phyloP scores from a whole-genome alignment of 2,329 filamentous ascomycete genomes.

The Ophiostoma ips region DNA sequence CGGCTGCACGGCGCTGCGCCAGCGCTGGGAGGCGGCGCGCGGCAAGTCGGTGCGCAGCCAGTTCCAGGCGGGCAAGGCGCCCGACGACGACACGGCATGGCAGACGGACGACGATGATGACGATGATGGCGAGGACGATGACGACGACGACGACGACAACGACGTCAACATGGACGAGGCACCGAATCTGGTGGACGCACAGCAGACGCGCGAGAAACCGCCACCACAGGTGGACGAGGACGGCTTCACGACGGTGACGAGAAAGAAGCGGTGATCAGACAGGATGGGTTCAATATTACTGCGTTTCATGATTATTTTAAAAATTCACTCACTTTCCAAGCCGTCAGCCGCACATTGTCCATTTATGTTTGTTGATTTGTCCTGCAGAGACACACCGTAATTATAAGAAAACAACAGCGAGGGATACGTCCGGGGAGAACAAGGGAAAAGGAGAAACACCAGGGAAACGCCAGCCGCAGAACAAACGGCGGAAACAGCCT shows the following conservation, averaged over 20 bases:
- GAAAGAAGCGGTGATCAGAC: conserved; percentile 47
- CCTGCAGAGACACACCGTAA: too few species aligned
- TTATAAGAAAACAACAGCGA: too few species aligned
- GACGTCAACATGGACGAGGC: conserved; percentile 57
- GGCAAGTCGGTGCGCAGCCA: conserved; percentile 41
- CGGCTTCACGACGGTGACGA: conserved; percentile 63
- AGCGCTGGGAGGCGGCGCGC: conserved; percentile 46
- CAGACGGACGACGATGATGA: conserved; percentile 40
- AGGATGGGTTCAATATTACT: background rate
- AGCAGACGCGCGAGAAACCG: conserved; percentile 42
- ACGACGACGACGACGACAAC: conserved; percentile 32
- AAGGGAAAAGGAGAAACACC: background rate
- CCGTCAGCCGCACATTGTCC: too few species aligned
- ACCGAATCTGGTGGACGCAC: conserved; percentile 32
- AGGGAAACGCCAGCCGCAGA: background rate
- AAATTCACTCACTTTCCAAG: too few species aligned
- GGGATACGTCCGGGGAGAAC: too few species aligned
- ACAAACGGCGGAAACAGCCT: background rate
- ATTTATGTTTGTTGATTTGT: background rate
- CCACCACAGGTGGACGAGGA: conserved; percentile 67
- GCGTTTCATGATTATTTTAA: too few species aligned
- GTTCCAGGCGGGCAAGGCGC: conserved; percentile 41
- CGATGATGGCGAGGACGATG: conserved; percentile 43
- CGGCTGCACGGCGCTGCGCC: conserved; percentile 49
- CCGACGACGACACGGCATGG: conserved; percentile 46